Percentiles rank a stretch among this genome's conserved stretches.
phyloP scores from a whole-genome alignment of 768 basidiomycete species.

The Suillus paluster region DNA sequence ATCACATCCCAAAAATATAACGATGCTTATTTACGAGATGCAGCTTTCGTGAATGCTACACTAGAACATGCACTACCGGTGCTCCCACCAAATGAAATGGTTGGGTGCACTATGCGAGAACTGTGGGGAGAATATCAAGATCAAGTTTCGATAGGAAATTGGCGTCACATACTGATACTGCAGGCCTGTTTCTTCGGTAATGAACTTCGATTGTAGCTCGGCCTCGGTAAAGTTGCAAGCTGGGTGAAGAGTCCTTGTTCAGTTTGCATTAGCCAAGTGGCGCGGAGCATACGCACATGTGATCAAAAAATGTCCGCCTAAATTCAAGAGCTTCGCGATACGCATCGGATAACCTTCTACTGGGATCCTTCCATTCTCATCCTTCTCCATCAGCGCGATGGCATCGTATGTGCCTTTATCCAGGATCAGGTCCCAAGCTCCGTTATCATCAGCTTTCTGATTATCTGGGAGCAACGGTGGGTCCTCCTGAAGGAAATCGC shows the following conservation, averaged over 20 bases:
- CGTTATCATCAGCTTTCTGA: slow-evolving; percentile 14
- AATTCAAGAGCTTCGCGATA: slow-evolving; percentile 58
- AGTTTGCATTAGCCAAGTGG: background rate
- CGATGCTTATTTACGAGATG: slow-evolving; percentile 4
- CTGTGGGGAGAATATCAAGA: slow-evolving; percentile 41
- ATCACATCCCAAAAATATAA: slow-evolving; percentile 47
- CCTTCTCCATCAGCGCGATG: slow-evolving; percentile 71
- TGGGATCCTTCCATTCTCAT: slow-evolving; percentile 54
- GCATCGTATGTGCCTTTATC: slow-evolving; percentile 94
- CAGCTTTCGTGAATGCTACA: slow-evolving; percentile 66
- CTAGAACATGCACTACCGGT: slow-evolving; percentile 72
- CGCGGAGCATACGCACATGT: slow-evolving; percentile 61
- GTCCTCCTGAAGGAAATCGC: slow-evolving; percentile 67
- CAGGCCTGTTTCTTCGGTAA: slow-evolving; percentile 50
- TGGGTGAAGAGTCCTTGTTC: slow-evolving; percentile 24
- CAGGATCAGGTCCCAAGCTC: slow-evolving; percentile 71
- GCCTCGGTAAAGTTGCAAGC: slow-evolving; percentile 88
- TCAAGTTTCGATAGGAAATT: background rate
- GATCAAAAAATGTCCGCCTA: slow-evolving; percentile 74
- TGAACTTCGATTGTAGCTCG: slow-evolving; percentile 64
- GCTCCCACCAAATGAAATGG: slow-evolving; percentile 77
- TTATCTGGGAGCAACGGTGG: slow-evolving; percentile 39
- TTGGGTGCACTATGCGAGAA: slow-evolving; percentile 73
- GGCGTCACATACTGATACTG: slow-evolving; percentile 60
- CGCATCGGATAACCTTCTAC: slow-evolving; percentile 63